Evolutionary conservation across 192 early-diverging fungal species (phyloP), one percentile per base, ranked within the genome.

Genomic region (Mortierella antarctica): DNA sequence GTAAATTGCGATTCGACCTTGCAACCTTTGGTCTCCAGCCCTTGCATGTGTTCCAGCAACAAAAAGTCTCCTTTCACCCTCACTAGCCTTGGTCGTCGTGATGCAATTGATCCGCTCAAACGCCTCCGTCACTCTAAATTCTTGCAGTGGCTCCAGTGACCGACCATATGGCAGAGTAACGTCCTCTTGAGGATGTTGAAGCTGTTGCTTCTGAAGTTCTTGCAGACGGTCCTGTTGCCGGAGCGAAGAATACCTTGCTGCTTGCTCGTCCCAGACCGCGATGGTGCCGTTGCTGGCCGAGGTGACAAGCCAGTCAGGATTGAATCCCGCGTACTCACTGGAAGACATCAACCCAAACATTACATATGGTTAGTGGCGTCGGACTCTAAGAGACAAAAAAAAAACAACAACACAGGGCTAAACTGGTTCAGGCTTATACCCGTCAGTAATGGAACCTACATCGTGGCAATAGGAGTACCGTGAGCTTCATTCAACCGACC

Each of bases 81-180:
- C 18, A 14, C n/a, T 44, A 1, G 40, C 52, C 15, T 67, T 52
- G 18, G 49, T 67, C 9, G 70, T 80, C 18, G 70, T 48, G 45
- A 80, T 18, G 42, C 70, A 80, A 46, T 80, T 80, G n/a, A 80
- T 8, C 7, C 77, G 65, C 47, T 80, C 77, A 80, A 80, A 80
- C 18, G 68, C 55, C 52, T 58, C 55, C n/a, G 21, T 62, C 17
- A 60, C 58, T 44, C 39, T 55, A 50, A 80, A 80, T 46, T 80
- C 77, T 10, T 50, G 50, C 46, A 80, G 2, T 9, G 77, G 77
- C 10, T 71, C 18, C 17, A 57, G 18, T 14, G 77, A 62, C 42
- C 76, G 68, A 62, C 64, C 76, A 23, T 44, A 46, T 2, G 63
- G 71, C 55, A 65, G 23, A 0, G 51, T 23, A 10, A 57, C 2